Base-by-base conservation (phyloP, 2,329 filamentous ascomycete genomes). In the Aspergillus tanneri region DNA sequence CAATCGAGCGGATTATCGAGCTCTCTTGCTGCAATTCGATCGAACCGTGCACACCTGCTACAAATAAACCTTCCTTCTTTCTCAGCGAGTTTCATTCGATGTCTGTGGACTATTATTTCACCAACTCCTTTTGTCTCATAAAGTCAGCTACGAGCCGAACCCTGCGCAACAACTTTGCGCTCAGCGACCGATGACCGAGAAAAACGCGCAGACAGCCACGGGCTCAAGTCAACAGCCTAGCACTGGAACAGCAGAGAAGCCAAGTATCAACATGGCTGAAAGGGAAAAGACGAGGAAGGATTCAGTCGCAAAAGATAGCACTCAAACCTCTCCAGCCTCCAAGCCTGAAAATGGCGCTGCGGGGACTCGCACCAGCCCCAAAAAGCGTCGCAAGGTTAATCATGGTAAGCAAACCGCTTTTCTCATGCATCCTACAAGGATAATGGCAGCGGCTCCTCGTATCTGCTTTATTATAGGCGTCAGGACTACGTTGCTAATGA, bases 351-450 rank as follows among this genome's bases (percentile, higher is more conserved):
- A 58, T 38, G 46, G 56, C 50, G 56, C 66, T 47, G 55, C 58
- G 44, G 66, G 64, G 53, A 59, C 60, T 60, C 66, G 69, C 50
- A 57, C 68, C 47, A 87, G 83, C 68, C 84, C 86, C 40, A 91
- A 89, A 76, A 91, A 90, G 79, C 81, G 88, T 74, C 86, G 88
- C 77, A 92, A 92, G 76, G 88, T 92, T 60, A 91, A 90, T 76
- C 88, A 92, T 75, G 88, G 88, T 91, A 82, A 75, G 84, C 72
- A 58, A 55, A 56, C 53, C 52, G 52, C 56, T 56, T 55, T 53
- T 50, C 54, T 53, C 46, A 59, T 52, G 50, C 56, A 57, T 59
- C 50, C 53, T 55, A 58, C 55, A 59, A 59, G 62, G 57, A 57
- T 61, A 38, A 39, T 50, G 45, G 46, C 47, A 52, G 52, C 44